Conservation (phyloP, 1,284 basidiomycete genomes). For the Leccinum subrobustum region DNA sequence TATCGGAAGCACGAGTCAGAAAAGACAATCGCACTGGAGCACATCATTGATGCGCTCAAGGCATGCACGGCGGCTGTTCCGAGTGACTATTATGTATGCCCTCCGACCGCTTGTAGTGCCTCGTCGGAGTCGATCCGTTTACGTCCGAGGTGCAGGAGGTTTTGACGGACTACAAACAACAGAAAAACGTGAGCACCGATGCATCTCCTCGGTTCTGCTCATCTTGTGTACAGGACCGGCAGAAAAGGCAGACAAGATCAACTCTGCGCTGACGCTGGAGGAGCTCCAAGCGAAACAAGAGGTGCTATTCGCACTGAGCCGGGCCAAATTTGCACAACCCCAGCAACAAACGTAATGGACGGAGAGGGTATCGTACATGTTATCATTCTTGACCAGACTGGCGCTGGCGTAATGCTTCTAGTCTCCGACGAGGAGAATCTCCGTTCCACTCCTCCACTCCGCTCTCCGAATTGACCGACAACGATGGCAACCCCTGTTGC, state of each 20-base stretch:
- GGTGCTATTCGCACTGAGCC: conserved; percentile 86
- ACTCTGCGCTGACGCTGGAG: conserved; percentile 89
- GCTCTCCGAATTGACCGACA: conserved; percentile 34
- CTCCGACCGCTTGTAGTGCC: conserved; percentile 47
- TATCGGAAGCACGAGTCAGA: conserved; percentile 95
- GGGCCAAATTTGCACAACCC: conserved; percentile 63
- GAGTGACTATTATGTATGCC: conserved; percentile 4
- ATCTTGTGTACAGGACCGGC: conserved; percentile 53
- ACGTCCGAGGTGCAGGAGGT: conserved; percentile 89
- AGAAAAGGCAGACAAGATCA: conserved; percentile 81
- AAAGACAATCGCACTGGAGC: conserved; percentile 98
- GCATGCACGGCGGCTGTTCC: conserved; percentile 42
- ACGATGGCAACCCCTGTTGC: conserved; percentile 70
- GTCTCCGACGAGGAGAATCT: conserved; percentile 55
- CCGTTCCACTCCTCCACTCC: conserved; percentile 64
- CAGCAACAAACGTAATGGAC: conserved; percentile 24
- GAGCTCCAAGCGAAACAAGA: conserved; percentile 89
- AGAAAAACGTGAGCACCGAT: conserved; percentile 71
- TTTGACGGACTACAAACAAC: conserved; percentile 92
- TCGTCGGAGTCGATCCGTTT: conserved; percentile 89
- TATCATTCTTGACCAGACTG: conserved; percentile 37
- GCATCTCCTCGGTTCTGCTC: conserved; percentile 2
- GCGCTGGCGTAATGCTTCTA: conserved; percentile 46
- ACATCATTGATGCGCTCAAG: conserved; percentile 91
- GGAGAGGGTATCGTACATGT: conserved; percentile 24